Percentiles rank a stretch among this genome's conserved stretches.
Conservation (phyloP, 306 rosid species). For the Cucurbita argyrosperma region DNA sequence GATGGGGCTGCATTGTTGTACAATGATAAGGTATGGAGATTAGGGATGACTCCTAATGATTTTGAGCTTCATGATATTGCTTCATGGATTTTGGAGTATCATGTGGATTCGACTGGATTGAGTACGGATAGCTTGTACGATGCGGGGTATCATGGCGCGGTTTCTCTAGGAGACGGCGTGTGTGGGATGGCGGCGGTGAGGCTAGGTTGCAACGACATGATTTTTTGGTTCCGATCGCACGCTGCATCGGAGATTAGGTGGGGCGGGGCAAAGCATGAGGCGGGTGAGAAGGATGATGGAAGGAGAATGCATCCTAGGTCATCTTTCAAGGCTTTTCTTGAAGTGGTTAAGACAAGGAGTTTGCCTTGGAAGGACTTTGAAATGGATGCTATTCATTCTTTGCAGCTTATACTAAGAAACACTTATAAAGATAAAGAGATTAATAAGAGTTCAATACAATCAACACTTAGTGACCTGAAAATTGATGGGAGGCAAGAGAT, state of each 20-base stretch:
- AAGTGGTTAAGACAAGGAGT: conserved; percentile 22
- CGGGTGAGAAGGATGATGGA: conserved; percentile 44
- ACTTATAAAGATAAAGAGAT: conserved; percentile 24
- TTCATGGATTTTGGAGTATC: conserved; percentile 41
- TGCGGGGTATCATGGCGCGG: conserved; percentile 64
- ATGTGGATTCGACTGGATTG: conserved; percentile 50
- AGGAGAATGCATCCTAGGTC: conserved; percentile 58
- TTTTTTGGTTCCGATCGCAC: conserved; percentile 77
- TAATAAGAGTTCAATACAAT: conserved; percentile 11
- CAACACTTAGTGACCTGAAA: conserved; percentile 14
- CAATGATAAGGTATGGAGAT: conserved; percentile 35
- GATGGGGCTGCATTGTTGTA: conserved; percentile 21
- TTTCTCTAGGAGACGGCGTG: conserved; percentile 39
- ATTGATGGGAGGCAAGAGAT: conserved; percentile 8
- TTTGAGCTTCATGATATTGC: conserved; percentile 48
- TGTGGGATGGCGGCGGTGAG: conserved; percentile 64
- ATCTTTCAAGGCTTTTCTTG: neutral
- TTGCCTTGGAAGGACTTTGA: conserved; percentile 63
- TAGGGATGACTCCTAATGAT: conserved; percentile 62
- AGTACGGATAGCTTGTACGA: conserved; percentile 64
- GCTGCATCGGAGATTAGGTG: conserved; percentile 49
- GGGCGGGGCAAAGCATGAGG: conserved; percentile 79
- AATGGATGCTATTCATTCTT: conserved; percentile 62
- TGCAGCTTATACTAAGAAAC: conserved; percentile 55
- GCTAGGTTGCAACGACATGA: conserved; percentile 35